phyloP scores from a whole-genome alignment of 2,329 filamentous ascomycete genomes.

The Ophiostoma pallidulum region DNA sequence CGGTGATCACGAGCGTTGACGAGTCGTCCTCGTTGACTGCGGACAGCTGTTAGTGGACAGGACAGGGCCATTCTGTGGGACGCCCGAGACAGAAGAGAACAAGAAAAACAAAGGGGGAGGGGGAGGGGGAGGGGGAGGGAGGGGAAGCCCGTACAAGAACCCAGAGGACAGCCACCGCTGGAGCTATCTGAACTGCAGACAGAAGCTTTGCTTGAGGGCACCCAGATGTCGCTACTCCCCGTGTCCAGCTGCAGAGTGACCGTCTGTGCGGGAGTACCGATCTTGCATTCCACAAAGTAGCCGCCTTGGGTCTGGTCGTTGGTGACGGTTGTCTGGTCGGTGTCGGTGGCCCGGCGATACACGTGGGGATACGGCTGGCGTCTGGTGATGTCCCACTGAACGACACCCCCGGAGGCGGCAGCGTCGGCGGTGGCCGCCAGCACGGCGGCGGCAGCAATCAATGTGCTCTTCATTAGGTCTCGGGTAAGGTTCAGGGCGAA shows the following conservation, averaged over 20 bases:
- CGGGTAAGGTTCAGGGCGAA: not conserved
- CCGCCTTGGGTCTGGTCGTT: constrained; percentile 37
- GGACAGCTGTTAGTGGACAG: not conserved
- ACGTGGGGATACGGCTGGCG: constrained; percentile 25
- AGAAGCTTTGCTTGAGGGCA: constrained; percentile 31
- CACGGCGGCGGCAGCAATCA: constrained; percentile 18
- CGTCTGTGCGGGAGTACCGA: constrained; percentile 49
- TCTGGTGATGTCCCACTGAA: constrained; percentile 40
- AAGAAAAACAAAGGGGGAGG: not conserved
- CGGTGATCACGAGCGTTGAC: constrained; percentile 35
- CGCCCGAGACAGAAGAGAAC: no score
- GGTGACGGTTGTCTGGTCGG: constrained; percentile 33
- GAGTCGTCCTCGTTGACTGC: constrained; percentile 39
- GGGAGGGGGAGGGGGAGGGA: no score
- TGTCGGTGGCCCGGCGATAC: constrained; percentile 27
- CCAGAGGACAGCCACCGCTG: constrained; percentile 19
- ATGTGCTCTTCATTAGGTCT: constrained; percentile 19
- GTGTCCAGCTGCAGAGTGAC: constrained; percentile 54
- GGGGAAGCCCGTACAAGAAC: constrained; percentile 23
- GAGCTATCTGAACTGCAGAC: constrained; percentile 28
- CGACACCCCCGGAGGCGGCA: constrained; percentile 22
- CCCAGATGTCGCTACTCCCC: constrained; percentile 57
- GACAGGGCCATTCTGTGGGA: no score
- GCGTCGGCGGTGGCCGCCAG: constrained; percentile 19
- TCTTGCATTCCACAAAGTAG: constrained; percentile 47